Percentiles rank a stretch among this genome's conserved stretches.
phyloP scores from a whole-genome alignment of 2,329 filamentous ascomycete genomes.

The Moelleriella libera region DNA sequence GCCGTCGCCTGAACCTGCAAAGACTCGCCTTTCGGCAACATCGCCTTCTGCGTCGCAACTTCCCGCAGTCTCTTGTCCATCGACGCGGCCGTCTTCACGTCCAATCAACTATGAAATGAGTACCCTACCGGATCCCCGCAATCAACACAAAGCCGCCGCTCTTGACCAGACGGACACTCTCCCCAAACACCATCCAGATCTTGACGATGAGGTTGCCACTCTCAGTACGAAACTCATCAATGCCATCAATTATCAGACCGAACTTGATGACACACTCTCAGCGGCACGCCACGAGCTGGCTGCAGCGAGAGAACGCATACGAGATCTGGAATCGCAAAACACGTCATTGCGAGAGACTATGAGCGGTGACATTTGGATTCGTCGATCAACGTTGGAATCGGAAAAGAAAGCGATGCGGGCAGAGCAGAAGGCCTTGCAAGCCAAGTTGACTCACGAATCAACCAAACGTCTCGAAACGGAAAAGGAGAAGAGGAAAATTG shows the following conservation, averaged over 20 bases:
- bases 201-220: conserved; percentile 65
- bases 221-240: conserved; percentile 93
- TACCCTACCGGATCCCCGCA: conserved; percentile 53
- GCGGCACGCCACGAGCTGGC: conserved; percentile 76
- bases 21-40: conserved; percentile 19
- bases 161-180: conserved; percentile 18
- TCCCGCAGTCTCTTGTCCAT: conserved; percentile 20
- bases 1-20: conserved; percentile 17
- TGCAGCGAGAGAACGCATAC: conserved; percentile 50
- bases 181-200: conserved; percentile 35
- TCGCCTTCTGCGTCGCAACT: conserved; percentile 22
- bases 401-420: conserved; percentile 48
- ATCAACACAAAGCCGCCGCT: conserved; percentile 33
- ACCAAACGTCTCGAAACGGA: conserved; percentile 50
- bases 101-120: conserved; percentile 47
- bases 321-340: conserved; percentile 49
- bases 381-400: conserved; percentile 58
- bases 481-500: conserved; percentile 75
- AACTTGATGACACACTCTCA: conserved; percentile 75
- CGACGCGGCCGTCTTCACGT: conserved; percentile 20
- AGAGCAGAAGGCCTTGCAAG: conserved; percentile 44
- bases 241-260: conserved; percentile 92
- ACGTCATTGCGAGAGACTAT: conserved; percentile 61
- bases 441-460: conserved; percentile 50
- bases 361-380: conserved; percentile 60